Evolutionary conservation across 2,329 filamentous ascomycete species (phyloP), one percentile per base, ranked within the genome.

Genomic region (Aspergillus sp.): DNA sequence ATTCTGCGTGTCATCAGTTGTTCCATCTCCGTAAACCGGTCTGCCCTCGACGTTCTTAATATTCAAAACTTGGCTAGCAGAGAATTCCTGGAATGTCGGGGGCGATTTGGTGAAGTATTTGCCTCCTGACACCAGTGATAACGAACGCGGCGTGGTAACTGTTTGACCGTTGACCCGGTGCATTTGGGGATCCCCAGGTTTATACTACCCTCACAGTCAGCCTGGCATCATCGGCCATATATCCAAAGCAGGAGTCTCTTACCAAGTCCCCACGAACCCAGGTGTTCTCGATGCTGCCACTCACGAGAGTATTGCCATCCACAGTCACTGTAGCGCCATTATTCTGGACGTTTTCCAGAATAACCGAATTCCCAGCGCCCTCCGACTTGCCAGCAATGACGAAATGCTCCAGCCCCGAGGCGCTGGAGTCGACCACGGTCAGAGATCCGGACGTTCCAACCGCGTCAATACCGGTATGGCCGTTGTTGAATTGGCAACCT

Each of bases 81-180:
- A 68, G 58, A 77, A 79, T 37, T 78, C 68, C 4, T 70, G 66
- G 52, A 81, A 82, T 47, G 76, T 79, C 9, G 77, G 80, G 4
- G 73, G 68, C 6, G 68, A 59, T 53, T 72, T 71, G 13, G 72
- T 76, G 50, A 79, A 76, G 58, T 78, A 82, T 17, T 72, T 74
- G 13, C 54, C 51, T 30, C 70, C 65, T 2, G 66, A 64, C 12
- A 74, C 45, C 2, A 79, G 68, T 1, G 61, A 60, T 2, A 62
- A 51, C 1, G 73, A 61, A 13, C 75, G 66, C 6, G 54, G 37
- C 15, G 71, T 75, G 1, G 64, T 54, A 40, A 71, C 68, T 2
- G 24, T 68, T 30, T 64, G 66, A 4, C 72, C 71, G 34, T 62
- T 61, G 22, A 70, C 68, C 45, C 68, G 66, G 19, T 68, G 59